These are phyloP conservation scores for Ascochyta viciae-villosae DNA, from an alignment of 2,329 filamentous ascomycete species.

Conservation along the genomic window DNA sequence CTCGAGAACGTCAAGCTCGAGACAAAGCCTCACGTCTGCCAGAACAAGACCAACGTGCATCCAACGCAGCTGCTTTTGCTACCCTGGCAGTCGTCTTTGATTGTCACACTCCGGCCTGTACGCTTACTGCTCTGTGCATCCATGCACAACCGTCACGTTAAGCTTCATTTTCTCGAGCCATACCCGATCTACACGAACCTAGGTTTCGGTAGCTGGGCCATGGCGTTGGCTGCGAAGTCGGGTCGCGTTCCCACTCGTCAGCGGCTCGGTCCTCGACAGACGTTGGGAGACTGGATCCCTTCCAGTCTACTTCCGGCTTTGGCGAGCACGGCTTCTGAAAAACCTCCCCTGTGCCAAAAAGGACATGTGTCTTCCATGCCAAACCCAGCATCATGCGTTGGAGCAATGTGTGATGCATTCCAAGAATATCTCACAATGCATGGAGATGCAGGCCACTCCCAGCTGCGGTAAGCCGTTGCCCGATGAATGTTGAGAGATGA, in stretches of 20 bases:
- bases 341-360: conserved; percentile 7
- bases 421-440: no score
- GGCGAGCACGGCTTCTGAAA: neutral
- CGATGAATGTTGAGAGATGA: neutral
- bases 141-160: conserved; percentile 8
- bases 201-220: conserved; percentile 14
- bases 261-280: conserved; percentile 16
- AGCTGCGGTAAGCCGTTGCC: no score
- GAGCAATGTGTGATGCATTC: neutral
- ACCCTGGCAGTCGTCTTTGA: conserved; percentile 6
- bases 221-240: conserved; percentile 13
- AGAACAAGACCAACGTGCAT: neutral
- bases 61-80: neutral
- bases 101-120: conserved; percentile 8
- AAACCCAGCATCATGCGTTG: neutral
- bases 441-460: no score
- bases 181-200: conserved; percentile 11
- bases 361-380: neutral
- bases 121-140: conserved; percentile 15
- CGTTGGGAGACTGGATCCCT: conserved; percentile 11
- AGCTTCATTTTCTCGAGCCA: conserved; percentile 8
- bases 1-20: neutral
- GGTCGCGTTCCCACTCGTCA: conserved; percentile 18
- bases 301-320: conserved; percentile 1
- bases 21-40: neutral